Evolutionary conservation across 441 rosid genomes (phyloP), one percentile per base, ranked within the genome.

Genomic region (Populus hybrid): DNA sequence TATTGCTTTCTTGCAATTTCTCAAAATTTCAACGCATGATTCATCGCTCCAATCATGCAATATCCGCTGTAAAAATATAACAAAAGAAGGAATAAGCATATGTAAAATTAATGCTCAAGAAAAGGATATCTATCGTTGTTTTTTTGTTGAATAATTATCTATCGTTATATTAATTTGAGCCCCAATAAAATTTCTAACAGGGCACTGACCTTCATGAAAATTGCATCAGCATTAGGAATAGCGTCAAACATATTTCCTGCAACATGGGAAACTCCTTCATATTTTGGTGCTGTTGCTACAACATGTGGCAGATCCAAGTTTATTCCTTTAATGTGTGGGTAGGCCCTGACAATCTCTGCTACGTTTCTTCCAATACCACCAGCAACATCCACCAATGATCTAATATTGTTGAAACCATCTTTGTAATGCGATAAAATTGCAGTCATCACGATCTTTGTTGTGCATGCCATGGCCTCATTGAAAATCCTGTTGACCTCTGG

Each of bases 271-370:
- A 89, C 89, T 4, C 88, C 88, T 0, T 59, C 46, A 26, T 74
- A 6, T 0, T 8, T 1, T 0, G 87, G 85, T 3, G 90, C 92
- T 1, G 79, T 73, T 18, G 84, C 78, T 1, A 87, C 70, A 0
- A 86, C 87, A 38, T 86, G 92, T 0, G 84, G 86, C 78, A 87
- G 69, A 81, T 88, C 91, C n/a, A 82, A 87, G 79, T 88, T 84
- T 8, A 78, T 72, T 10, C 82, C 89, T 70, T 66, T 82, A 75
- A 89, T 77, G 67, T 82, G 85, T 5, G 89, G 89, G 77, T 74
- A 72, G 0, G 77, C 38, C 68, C 81, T 85, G 30, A 86, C 87
- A 59, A 86, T 79, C 84, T 81, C 82, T 6, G 77, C 77, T 0
- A 89, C 3, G 5, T 67, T 3, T 0, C 23, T 32, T 1, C 90